Percentiles rank a stretch among this genome's conserved stretches.
These are phyloP conservation scores for Rutstroemia sp. DNA, from an alignment of 2,329 filamentous ascomycete genomes.

Conservation along the genomic window DNA sequence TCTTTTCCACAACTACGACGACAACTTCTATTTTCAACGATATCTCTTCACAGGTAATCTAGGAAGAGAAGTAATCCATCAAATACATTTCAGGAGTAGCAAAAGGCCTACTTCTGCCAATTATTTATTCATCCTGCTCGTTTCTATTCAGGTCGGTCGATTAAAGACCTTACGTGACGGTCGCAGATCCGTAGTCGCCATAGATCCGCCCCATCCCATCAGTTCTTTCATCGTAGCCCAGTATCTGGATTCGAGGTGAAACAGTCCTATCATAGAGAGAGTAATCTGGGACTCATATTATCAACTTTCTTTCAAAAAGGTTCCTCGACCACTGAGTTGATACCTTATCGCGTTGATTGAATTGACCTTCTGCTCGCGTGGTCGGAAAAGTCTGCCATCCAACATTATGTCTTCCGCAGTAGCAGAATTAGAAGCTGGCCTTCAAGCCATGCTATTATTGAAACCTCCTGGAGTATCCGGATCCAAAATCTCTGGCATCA, in stretches of 20 bases:
- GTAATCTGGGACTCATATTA: conserved; percentile 8
- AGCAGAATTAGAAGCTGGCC: conserved; percentile 80
- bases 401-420: conserved; percentile 69
- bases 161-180: conserved; percentile 8
- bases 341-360: conserved; percentile 9
- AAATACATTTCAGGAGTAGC: conserved; percentile 1
- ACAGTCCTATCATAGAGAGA: conserved; percentile 8
- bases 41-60: conserved; percentile 4
- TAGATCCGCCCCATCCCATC: conserved; percentile 7
- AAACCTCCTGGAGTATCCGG: conserved; percentile 94
- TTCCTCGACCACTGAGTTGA: background rate
- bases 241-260: conserved; percentile 9
- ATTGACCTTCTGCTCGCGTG: conserved; percentile 9
- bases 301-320: background rate
- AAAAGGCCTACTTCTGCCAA: background rate
- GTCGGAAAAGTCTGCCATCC: conserved; percentile 6
- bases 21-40: background rate
- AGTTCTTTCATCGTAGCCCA: conserved; percentile 10
- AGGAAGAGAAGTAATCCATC: conserved; percentile 3
- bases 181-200: conserved; percentile 11
- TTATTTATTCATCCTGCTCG: background rate
- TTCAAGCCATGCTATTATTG: conserved; percentile 84
- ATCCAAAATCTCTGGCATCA: conserved; percentile 83
- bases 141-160: background rate
- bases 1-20: background rate